Conservation (phyloP, 2,329 filamentous ascomycete genomes). For the Chaetomiaceae sp. region DNA sequence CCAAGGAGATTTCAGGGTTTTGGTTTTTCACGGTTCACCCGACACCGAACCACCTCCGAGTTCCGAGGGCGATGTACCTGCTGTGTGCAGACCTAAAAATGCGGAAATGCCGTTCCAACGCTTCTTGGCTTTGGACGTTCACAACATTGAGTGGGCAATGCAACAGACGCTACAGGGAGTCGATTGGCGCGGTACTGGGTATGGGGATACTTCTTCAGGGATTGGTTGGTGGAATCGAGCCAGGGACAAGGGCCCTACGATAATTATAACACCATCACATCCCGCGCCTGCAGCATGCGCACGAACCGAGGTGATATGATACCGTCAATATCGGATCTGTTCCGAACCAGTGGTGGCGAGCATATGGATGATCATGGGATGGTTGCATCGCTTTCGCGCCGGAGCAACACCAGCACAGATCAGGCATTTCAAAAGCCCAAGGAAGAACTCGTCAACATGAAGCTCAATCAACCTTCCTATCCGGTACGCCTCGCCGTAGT, state of each 20-base stretch:
- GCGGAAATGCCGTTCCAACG: too few relatives aligned
- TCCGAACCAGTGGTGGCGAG: neutral
- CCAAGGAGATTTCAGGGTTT: too few relatives aligned
- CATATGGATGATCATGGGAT: neutral
- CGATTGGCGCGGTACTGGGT: too few relatives aligned
- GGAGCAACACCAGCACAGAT: slow-evolving; percentile 1
- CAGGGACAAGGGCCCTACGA: neutral
- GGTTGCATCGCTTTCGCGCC: slow-evolving; percentile 4
- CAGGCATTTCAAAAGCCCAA: neutral
- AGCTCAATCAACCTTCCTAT: slow-evolving; percentile 1
- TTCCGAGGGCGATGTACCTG: too few relatives aligned
- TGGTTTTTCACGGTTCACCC: too few relatives aligned
- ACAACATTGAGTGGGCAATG: too few relatives aligned
- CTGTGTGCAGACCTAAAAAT: too few relatives aligned
- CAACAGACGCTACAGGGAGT: too few relatives aligned
- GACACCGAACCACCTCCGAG: neutral
- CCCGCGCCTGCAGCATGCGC: neutral
- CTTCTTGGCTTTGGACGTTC: too few relatives aligned
- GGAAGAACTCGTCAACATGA: neutral
- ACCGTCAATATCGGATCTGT: neutral
- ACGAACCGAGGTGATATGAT: neutral
- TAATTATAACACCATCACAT: slow-evolving; percentile 3
- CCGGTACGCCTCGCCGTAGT: neutral
- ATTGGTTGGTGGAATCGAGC: neutral
- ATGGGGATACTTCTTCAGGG: neutral